Evolutionary conservation across 495 filamentous ascomycete genomes (phyloP), one percentile per base, ranked within the genome.

Genomic region (Penicillium paxilli): DNA sequence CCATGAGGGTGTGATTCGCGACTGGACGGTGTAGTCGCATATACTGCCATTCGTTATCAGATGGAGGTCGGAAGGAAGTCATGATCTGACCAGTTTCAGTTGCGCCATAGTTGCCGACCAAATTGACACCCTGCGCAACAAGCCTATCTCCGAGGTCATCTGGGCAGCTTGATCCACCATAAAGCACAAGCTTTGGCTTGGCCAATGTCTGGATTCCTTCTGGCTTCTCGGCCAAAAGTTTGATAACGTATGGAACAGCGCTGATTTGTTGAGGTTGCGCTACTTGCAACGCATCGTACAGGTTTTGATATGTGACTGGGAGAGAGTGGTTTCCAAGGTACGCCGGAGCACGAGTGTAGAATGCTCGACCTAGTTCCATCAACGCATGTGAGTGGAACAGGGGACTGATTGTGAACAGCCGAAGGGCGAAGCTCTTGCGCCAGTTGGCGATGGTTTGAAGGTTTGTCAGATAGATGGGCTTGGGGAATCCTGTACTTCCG

Each of bases 41-140:
- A 53, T 87, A 89, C 51, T 88, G 77, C 86, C 86, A 90, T n/a
- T 81, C 78, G 35, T 72, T 81, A 54, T 90, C 87, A 2, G 60
- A 66, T 4, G 55, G 54, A 7, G 60, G 44, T 3, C 74, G 58
- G 47, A 76, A 72, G 0, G 80, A 83, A 21, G 73, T 83, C 78
- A 85, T 80, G 9, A 85, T 63, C 47, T 81, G 78, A 23, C 80
- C 81, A 5, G 76, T 78, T 49, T 86, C 83, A 0, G 83, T 85
- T 0, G 67, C 69, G 21, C 73, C 68, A 51, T 83, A 81, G 57
- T 82, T 75, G 25, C 67, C 71, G 8, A 81, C 74, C 4, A 86
- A 68, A 44, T 82, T 75, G 8, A 85, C 78, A 5, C 81, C 80
- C n/a, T 74, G 70, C 0, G 71, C 67, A 10, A 83, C 79, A 5